These are phyloP conservation scores for Remersonia thermophila DNA, from an alignment of 2,329 filamentous ascomycete species.

Conservation along the genomic window DNA sequence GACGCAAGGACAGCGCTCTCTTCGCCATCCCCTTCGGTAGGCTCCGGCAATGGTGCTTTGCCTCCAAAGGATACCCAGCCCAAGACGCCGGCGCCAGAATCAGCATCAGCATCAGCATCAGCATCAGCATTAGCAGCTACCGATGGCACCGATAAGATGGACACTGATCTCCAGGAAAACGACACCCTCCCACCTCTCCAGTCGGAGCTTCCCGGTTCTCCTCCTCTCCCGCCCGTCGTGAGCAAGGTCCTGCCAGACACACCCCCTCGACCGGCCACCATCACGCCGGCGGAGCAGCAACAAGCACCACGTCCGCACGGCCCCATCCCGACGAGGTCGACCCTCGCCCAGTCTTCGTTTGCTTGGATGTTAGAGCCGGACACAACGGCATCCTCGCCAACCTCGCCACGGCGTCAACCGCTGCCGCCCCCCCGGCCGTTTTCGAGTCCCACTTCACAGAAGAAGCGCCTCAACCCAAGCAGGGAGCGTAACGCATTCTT, in stretches of 20 bases:
- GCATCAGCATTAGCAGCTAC: too few relatives aligned
- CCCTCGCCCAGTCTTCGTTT: conserved; percentile 61
- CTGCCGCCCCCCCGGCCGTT: conserved; percentile 17
- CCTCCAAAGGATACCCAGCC: conserved; percentile 12
- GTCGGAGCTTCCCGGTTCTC: conserved; percentile 6
- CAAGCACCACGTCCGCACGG: not conserved
- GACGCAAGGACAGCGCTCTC: conserved; percentile 15
- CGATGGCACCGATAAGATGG: conserved; percentile 18
- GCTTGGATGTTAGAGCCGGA: conserved; percentile 65
- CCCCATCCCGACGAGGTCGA: conserved; percentile 49
- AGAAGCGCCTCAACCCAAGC: conserved; percentile 28
- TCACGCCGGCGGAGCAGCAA: not conserved
- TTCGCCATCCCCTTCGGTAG: conserved; percentile 4
- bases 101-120: too few relatives aligned
- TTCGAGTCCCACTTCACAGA: conserved; percentile 23
- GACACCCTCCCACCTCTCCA: conserved; percentile 2
- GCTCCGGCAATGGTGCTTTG: conserved; percentile 3
- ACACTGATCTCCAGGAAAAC: conserved; percentile 15
- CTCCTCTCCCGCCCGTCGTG: not conserved
- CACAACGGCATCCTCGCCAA: conserved; percentile 18
- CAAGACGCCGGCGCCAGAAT: too few relatives aligned
- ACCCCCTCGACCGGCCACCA: conserved; percentile 9
- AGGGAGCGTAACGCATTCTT: conserved; percentile 47
- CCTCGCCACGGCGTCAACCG: conserved; percentile 12
- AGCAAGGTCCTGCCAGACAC: conserved; percentile 1